Percentiles rank a stretch among this genome's conserved stretches.
These are phyloP conservation scores for Paraphoma chrysanthemicola DNA, from an alignment of 2,329 filamentous ascomycete genomes.

Conservation along the genomic window DNA sequence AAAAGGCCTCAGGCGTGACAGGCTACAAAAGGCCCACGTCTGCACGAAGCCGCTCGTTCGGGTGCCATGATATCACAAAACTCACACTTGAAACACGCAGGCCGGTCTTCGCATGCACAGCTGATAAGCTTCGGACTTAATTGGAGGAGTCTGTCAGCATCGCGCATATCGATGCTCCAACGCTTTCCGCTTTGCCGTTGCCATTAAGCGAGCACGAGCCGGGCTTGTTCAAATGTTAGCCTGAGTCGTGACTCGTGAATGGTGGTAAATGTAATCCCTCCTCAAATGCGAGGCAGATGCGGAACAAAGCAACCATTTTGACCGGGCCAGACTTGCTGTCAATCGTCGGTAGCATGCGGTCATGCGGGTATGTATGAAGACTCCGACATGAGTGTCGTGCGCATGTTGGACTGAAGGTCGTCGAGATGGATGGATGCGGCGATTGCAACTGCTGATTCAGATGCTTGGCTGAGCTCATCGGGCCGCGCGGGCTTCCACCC, in stretches of 20 bases:
- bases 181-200: not conserved
- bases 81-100: conserved; percentile 8
- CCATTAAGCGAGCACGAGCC: too few relatives aligned
- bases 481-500: not conserved
- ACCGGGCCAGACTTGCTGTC: too few relatives aligned
- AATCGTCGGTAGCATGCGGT: too few relatives aligned
- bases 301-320: too few relatives aligned
- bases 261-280: too few relatives aligned
- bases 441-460: conserved; percentile 4
- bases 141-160: not conserved
- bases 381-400: too few relatives aligned
- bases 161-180: not conserved
- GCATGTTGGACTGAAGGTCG: not conserved
- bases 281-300: too few relatives aligned
- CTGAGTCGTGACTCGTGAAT: too few relatives aligned
- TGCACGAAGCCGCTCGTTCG: conserved; percentile 3
- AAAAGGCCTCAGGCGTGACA: not conserved
- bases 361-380: too few relatives aligned
- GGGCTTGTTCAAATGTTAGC: not conserved
- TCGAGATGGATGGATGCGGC: not conserved
- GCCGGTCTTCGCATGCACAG: not conserved
- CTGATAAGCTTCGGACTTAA: not conserved
- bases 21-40: not conserved
- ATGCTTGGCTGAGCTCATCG: conserved; percentile 9
- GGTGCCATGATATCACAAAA: conserved; percentile 15